Percentiles rank a stretch among this genome's conserved stretches.
These are phyloP conservation scores for Platanus orientalis DNA, from an alignment of 164 flowering plant genomes.

Conservation along the genomic window DNA sequence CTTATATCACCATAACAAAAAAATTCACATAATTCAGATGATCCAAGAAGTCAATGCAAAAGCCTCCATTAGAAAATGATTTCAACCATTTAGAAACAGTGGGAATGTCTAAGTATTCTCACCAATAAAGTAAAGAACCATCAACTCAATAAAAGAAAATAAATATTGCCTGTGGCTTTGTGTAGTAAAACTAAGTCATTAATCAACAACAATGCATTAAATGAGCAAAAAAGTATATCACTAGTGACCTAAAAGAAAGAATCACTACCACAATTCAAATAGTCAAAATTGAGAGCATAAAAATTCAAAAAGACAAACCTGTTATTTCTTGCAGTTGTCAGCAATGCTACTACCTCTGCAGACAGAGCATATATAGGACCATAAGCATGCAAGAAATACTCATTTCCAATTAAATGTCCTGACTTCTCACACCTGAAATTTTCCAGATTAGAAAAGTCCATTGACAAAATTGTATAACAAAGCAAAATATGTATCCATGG, in stretches of 20 bases:
- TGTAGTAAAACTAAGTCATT: not conserved
- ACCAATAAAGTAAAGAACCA: not conserved
- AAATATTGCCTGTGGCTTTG: too few species aligned
- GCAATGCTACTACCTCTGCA: slow-evolving; percentile 50
- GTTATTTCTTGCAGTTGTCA: slow-evolving; percentile 42
- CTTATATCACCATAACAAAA: not conserved
- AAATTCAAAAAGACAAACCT: slow-evolving; percentile 32
- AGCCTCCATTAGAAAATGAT: not conserved
- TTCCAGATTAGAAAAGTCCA: slow-evolving; percentile 6
- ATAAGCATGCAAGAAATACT: slow-evolving; percentile 67
- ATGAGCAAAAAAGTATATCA: not conserved
- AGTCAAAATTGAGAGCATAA: not conserved
- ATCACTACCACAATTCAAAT: not conserved
- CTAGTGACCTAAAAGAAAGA: not conserved
- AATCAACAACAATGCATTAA: not conserved
- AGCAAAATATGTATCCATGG: not conserved
- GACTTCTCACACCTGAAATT: slow-evolving; percentile 48
- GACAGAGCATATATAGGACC: slow-evolving; percentile 71
- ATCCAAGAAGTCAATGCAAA: not conserved
- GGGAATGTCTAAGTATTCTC: not conserved
- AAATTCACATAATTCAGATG: not conserved
- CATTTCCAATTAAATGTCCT: slow-evolving; percentile 50
- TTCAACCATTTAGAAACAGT: not conserved
- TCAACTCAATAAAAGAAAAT: not conserved
- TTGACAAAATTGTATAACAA: not conserved